Conservation (phyloP, 495 filamentous ascomycete species). For the Tuber indicum region DNA sequence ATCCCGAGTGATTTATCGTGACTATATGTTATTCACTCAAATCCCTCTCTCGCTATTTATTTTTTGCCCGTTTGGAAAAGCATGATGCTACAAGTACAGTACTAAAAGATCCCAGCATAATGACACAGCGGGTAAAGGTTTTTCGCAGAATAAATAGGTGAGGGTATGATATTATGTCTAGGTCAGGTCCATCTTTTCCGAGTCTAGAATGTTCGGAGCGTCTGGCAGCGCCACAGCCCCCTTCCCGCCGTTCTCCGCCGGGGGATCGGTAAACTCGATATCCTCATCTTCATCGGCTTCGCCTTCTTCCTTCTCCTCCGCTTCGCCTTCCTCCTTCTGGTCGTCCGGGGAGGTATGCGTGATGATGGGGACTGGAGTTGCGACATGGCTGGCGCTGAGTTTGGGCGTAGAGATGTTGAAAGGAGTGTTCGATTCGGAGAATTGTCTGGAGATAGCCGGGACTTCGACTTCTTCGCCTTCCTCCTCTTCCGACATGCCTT, state of each 20-base stretch:
- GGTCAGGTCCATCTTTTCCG: background rate
- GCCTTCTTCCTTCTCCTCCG: constrained; percentile 45
- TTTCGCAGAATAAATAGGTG: background rate
- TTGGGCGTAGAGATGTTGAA: constrained; percentile 39
- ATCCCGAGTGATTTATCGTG: background rate
- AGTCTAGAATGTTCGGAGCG: background rate
- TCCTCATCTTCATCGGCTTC: constrained; percentile 1
- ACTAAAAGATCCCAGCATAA: background rate
- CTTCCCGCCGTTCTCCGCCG: background rate
- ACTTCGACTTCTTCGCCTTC: constrained; percentile 66
- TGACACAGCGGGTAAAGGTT: background rate
- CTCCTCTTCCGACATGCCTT: constrained; percentile 73
- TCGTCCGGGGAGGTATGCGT: constrained; percentile 43
- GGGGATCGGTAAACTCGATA: background rate
- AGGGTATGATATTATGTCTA: background rate
- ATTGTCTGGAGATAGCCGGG: constrained; percentile 42
- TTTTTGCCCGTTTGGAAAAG: background rate
- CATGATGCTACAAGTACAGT: background rate
- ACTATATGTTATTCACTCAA: background rate
- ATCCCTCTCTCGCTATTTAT: background rate
- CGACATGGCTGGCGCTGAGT: constrained; percentile 44
- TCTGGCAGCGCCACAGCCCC: background rate
- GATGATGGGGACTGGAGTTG: constrained; percentile 48
- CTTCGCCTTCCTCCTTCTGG: constrained; percentile 61
- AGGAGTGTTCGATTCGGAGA: constrained; percentile 31